Conservation (phyloP, 495 filamentous ascomycete species). For the Rhizodiscina lignyota region DNA sequence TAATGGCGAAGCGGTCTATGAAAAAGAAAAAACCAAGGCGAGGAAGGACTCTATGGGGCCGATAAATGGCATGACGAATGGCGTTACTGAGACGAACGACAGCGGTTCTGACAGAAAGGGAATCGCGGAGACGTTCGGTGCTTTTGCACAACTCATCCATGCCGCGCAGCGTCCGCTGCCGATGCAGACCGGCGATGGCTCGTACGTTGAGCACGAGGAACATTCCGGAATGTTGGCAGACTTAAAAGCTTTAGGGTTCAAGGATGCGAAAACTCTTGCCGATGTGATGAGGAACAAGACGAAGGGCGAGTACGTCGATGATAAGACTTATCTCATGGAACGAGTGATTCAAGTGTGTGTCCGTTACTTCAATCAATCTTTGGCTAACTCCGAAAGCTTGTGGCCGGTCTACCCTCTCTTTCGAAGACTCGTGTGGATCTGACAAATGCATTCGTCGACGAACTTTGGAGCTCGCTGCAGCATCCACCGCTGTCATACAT, state of each 20-base stretch:
- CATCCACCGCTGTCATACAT: slow-evolving; percentile 38
- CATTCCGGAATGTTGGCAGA: slow-evolving; percentile 44
- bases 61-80: too few species aligned
- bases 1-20: too few species aligned
- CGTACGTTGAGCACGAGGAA: slow-evolving; percentile 31
- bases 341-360: slow-evolving; percentile 22
- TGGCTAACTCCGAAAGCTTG: slow-evolving; percentile 27
- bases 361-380: too few species aligned
- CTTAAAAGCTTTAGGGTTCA: slow-evolving; percentile 41
- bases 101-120: slow-evolving; percentile 15
- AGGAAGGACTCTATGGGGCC: too few species aligned
- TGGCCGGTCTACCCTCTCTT: slow-evolving; percentile 41
- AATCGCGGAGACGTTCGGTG: slow-evolving; percentile 35
- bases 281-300: slow-evolving; percentile 34
- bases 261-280: slow-evolving; percentile 38
- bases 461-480: slow-evolving; percentile 49
- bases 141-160: slow-evolving; percentile 47
- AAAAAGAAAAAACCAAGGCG: too few species aligned
- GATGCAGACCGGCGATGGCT: slow-evolving; percentile 34
- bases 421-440: slow-evolving; percentile 47
- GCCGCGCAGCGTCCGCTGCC: slow-evolving; percentile 49
- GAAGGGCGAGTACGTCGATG: slow-evolving; percentile 41
- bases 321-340: slow-evolving; percentile 43
- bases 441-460: slow-evolving; percentile 51
- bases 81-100: too few species aligned